Evolutionary conservation across 1,284 basidiomycete species (phyloP).

Genomic region (Trametes polyzona): DNA sequence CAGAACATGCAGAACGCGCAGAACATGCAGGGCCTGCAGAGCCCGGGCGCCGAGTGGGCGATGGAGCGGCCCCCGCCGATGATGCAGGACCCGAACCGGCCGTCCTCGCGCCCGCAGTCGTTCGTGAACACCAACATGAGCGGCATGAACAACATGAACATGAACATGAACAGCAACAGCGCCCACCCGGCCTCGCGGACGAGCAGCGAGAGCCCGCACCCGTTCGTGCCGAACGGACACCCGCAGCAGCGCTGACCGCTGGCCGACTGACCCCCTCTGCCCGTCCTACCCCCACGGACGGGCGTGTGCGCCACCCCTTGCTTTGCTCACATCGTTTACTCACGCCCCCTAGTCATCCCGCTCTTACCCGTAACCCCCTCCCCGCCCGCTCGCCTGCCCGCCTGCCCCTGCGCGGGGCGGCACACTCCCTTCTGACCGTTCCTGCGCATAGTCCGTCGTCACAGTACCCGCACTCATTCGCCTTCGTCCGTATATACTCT

Average conservation of each 20-base stretch:
- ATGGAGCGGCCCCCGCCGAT: constrained; percentile 48
- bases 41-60: constrained; percentile 55
- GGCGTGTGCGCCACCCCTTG: neutral
- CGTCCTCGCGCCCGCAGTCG: constrained; percentile 58
- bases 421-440: constrained; percentile 13
- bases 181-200: constrained; percentile 38
- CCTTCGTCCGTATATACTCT: constrained; percentile 27
- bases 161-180: no score
- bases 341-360: no score
- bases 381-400: no score
- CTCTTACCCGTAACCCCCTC: no score
- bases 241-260: constrained; percentile 51
- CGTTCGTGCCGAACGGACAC: constrained; percentile 50
- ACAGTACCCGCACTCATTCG: constrained; percentile 21
- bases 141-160: no score
- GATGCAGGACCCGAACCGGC: constrained; percentile 40
- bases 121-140: constrained; percentile 45
- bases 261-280: constrained; percentile 31
- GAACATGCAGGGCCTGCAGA: constrained; percentile 40
- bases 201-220: constrained; percentile 50
- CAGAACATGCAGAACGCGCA: constrained; percentile 39
- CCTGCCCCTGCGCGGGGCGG: constrained; percentile 1
- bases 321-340: no score
- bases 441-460: constrained; percentile 11
- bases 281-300: neutral